Percentiles rank a stretch among this genome's conserved stretches.
Conservation (phyloP, 805 yeast species). For the Cyberlindnera japonica region DNA sequence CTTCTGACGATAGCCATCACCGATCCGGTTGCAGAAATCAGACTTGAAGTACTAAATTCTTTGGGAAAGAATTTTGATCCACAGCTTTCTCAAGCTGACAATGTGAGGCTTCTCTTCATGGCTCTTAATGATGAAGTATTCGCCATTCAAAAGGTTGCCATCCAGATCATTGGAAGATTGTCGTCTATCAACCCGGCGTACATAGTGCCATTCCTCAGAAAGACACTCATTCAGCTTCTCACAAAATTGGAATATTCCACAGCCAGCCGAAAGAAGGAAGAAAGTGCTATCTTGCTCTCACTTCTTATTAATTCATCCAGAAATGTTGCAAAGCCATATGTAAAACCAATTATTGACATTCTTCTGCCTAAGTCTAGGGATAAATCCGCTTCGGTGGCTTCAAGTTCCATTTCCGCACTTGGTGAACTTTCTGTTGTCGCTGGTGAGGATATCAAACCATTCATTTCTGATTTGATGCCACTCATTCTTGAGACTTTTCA, state of each 20-base stretch:
- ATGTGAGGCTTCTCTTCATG: conserved; percentile 77
- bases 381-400: conserved; percentile 73
- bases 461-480: conserved; percentile 78
- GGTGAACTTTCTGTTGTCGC: conserved; percentile 89
- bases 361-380: conserved; percentile 74
- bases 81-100: conserved; percentile 90
- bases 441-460: conserved; percentile 76
- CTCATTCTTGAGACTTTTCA: conserved; percentile 81
- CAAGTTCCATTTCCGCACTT: conserved; percentile 78
- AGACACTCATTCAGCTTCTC: conserved; percentile 76
- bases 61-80: conserved; percentile 80
- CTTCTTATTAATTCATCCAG: conserved; percentile 73
- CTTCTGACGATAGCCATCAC: conserved; percentile 79
- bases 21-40: conserved; percentile 81
- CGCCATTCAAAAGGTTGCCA: conserved; percentile 73
- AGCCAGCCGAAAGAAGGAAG: conserved; percentile 75
- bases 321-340: conserved; percentile 84
- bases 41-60: conserved; percentile 72
- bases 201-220: conserved; percentile 88
- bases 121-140: conserved; percentile 90
- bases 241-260: conserved; percentile 84
- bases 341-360: conserved; percentile 85
- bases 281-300: conserved; percentile 72
- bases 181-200: conserved; percentile 91
- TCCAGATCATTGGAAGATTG: conserved; percentile 76